Conservation (phyloP, 1,284 basidiomycete species). For the Apiotrichum laibachii region DNA sequence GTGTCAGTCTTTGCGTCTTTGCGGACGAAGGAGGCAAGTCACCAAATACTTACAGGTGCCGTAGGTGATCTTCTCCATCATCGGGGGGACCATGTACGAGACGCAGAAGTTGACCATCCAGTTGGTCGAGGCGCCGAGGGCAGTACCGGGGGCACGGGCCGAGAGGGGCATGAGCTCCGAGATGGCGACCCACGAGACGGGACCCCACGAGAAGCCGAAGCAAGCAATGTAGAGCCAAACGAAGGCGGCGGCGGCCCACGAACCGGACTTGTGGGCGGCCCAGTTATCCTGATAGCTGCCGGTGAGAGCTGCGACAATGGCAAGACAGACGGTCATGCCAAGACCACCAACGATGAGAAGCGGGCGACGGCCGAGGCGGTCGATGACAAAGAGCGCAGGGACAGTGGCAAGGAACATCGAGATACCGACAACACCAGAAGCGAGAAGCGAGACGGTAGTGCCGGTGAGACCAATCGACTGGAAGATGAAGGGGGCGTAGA, state of each 20-base stretch:
- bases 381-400: conserved; percentile 34
- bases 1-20: neutral
- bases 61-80: conserved; percentile 21
- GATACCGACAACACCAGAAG: conserved; percentile 46
- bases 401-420: conserved; percentile 41
- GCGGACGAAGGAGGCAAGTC: too few species aligned
- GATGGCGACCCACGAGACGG: conserved; percentile 27
- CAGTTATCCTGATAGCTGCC: conserved; percentile 17
- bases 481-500: conserved; percentile 12
- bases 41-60: conserved; percentile 11
- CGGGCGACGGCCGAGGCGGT: conserved; percentile 32
- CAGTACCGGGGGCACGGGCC: conserved; percentile 20
- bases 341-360: conserved; percentile 26
- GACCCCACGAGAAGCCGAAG: conserved; percentile 24
- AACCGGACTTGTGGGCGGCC: conserved; percentile 11
- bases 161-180: conserved; percentile 25
- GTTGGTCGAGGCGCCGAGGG: conserved; percentile 24
- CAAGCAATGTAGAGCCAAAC: conserved; percentile 27
- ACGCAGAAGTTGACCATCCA: conserved; percentile 30
- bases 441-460: conserved; percentile 38
- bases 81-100: conserved; percentile 22
- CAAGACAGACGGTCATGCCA: conserved; percentile 27
- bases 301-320: conserved; percentile 25
- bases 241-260: conserved; percentile 24
- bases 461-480: conserved; percentile 27